phyloP scores from a whole-genome alignment of 345 rosid species.

The Boechera stricta region DNA sequence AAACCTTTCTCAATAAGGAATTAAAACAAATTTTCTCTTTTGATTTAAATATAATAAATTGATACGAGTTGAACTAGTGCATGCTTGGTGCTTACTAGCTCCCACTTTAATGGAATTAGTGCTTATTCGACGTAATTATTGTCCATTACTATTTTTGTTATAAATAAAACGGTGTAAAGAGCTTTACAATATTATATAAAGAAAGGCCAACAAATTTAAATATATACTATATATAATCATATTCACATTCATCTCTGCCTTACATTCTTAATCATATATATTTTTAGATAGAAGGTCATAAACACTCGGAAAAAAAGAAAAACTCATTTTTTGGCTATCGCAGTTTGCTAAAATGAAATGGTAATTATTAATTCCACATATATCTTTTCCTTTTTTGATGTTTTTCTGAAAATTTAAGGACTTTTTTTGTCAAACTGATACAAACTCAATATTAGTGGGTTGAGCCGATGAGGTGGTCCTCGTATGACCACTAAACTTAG shows the following conservation, averaged over 20 bases:
- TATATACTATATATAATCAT: conserved; percentile 12
- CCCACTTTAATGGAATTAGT: conserved; percentile 46
- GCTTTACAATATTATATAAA: conserved; percentile 35
- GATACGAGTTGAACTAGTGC: conserved; percentile 28
- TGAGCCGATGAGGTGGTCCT: conserved; percentile 35
- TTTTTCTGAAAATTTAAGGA: background rate
- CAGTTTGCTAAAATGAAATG: background rate
- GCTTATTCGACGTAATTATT: conserved; percentile 39
- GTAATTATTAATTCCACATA: background rate
- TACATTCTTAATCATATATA: background rate
- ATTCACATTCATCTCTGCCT: background rate
- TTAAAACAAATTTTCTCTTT: background rate
- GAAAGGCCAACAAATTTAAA: conserved; percentile 12
- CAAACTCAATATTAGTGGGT: conserved; percentile 11
- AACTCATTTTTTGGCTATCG: background rate
- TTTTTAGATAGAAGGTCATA: background rate
- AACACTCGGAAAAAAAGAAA: background rate
- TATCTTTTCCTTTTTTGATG: background rate
- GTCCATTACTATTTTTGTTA: conserved; percentile 29
- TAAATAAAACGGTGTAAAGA: conserved; percentile 25
- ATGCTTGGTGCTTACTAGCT: conserved; percentile 42
- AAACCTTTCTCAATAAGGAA: conserved; percentile 40
- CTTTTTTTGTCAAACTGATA: background rate
- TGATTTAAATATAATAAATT: conserved; percentile 1
- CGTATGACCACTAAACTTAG: conserved; percentile 33